Evolutionary conservation across 1,284 basidiomycete species (phyloP).

Genomic region (Austroboletus rostrupii): DNA sequence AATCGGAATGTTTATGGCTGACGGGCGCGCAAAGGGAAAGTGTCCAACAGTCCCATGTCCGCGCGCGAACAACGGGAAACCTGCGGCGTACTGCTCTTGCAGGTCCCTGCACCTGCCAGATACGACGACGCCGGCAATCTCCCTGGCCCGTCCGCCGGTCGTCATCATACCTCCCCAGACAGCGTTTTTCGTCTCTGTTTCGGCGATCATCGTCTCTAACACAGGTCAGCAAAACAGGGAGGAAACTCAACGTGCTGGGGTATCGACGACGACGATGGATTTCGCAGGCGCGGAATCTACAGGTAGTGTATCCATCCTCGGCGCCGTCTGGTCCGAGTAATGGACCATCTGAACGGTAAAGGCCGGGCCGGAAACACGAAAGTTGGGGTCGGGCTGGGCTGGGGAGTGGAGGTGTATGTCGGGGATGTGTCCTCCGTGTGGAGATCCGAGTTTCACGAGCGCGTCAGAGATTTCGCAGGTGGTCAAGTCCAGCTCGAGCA

Average conservation of each 20-base stretch:
- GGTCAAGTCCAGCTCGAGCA: constrained; percentile 31
- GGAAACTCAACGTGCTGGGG: constrained; percentile 60
- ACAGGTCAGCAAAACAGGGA: background rate
- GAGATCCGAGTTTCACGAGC: constrained; percentile 76
- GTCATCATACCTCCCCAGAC: constrained; percentile 93
- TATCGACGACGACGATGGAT: constrained; percentile 73
- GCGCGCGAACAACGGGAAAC: constrained; percentile 77
- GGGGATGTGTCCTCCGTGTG: constrained; percentile 78
- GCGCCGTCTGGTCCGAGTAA: constrained; percentile 55
- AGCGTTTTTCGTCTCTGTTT: constrained; percentile 71
- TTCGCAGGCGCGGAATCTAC: constrained; percentile 75
- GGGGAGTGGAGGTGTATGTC: constrained; percentile 69
- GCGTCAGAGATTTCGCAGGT: constrained; percentile 90
- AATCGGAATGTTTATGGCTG: constrained; percentile 73
- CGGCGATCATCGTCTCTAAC: constrained; percentile 7
- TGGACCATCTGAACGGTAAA: constrained; percentile 90
- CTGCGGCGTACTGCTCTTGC: constrained; percentile 63
- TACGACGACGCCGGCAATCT: constrained; percentile 73
- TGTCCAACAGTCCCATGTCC: constrained; percentile 86
- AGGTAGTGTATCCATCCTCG: constrained; percentile 73
- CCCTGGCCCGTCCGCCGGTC: constrained; percentile 71
- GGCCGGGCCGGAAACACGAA: constrained; percentile 68
- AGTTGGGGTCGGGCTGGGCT: constrained; percentile 15
- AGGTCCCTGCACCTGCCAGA: constrained; percentile 84
- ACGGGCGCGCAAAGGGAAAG: constrained; percentile 81